Evolutionary conservation across 2,329 filamentous ascomycete species (phyloP).

Genomic region (Pyrenophora seminiperda): DNA sequence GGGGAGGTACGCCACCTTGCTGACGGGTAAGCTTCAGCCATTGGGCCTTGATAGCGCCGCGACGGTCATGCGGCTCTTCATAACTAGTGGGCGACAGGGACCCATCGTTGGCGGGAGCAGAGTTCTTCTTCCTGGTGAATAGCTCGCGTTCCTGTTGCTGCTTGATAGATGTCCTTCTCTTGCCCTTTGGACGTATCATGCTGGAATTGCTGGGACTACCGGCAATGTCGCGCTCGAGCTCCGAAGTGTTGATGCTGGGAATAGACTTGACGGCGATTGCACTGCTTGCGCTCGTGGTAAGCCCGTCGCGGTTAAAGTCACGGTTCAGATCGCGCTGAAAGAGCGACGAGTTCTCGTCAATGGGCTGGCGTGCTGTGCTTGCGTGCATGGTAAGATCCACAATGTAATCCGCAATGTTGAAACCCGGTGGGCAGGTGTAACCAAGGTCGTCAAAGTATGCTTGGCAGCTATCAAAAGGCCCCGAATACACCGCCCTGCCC

Average conservation of each 20-base stretch:
- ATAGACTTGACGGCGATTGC: conserved; percentile 89
- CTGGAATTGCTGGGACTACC: conserved; percentile 67
- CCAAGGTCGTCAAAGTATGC: conserved; percentile 90
- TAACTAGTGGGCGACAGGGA: conserved; percentile 65
- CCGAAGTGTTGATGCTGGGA: conserved; percentile 78
- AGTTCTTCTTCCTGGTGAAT: conserved; percentile 78
- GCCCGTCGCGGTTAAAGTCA: conserved; percentile 67
- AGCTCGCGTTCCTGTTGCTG: conserved; percentile 87
- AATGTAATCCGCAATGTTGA: conserved; percentile 98
- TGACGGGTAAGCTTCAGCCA: conserved; percentile 65
- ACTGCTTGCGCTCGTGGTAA: conserved; percentile 80
- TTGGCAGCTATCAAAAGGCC: conserved; percentile 86
- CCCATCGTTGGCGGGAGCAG: conserved; percentile 55
- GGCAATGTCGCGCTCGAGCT: conserved; percentile 64
- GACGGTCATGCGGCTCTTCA: conserved; percentile 61
- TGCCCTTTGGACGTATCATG: conserved; percentile 65
- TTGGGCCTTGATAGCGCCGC: conserved; percentile 58
- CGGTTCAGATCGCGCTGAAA: conserved; percentile 67
- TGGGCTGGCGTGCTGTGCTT: conserved; percentile 60
- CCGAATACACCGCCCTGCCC: conserved; percentile 90
- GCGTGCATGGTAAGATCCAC: conserved; percentile 98
- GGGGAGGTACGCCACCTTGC: conserved; percentile 60
- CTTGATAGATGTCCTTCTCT: conserved; percentile 79
- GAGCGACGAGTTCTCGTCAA: conserved; percentile 62
- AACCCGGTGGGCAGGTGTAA: conserved; percentile 91